These are phyloP conservation scores for Lecanicillium sp. DNA, from an alignment of 2,329 filamentous ascomycete genomes.

Conservation along the genomic window DNA sequence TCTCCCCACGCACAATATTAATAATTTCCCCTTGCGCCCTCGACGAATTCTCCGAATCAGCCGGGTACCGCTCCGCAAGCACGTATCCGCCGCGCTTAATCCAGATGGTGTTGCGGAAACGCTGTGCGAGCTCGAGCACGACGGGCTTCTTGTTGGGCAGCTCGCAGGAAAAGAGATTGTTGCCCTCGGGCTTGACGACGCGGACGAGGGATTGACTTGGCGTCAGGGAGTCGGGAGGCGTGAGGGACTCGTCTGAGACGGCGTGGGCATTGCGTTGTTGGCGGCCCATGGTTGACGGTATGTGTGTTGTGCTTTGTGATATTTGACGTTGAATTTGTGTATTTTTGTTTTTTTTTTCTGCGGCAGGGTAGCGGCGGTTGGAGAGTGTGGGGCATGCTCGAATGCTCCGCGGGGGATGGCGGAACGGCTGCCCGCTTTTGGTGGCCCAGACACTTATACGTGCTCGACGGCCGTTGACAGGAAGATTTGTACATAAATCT, in stretches of 20 bases:
- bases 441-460: too few relatives aligned
- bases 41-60: conserved; percentile 42
- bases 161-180: conserved; percentile 77
- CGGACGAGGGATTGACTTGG: conserved; percentile 63
- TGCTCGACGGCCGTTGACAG: too few relatives aligned
- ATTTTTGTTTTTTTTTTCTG: too few relatives aligned
- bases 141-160: conserved; percentile 58
- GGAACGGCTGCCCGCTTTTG: too few relatives aligned
- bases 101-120: conserved; percentile 89
- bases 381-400: too few relatives aligned
- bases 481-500: too few relatives aligned
- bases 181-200: conserved; percentile 75
- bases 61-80: conserved; percentile 63
- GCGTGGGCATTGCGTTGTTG: conserved; percentile 67
- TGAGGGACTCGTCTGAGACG: conserved; percentile 62
- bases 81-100: conserved; percentile 85
- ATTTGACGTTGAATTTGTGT: too few relatives aligned
- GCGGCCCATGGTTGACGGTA: conserved; percentile 23
- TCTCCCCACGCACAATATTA: conserved; percentile 88
- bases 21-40: conserved; percentile 83
- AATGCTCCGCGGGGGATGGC: too few relatives aligned
- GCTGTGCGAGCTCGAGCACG: conserved; percentile 72
- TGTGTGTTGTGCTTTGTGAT: not conserved
- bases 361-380: too few relatives aligned
- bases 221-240: conserved; percentile 50